Base-by-base conservation (phyloP, 139 green algal genomes). In the Edaphochlamys debaryana region DNA sequence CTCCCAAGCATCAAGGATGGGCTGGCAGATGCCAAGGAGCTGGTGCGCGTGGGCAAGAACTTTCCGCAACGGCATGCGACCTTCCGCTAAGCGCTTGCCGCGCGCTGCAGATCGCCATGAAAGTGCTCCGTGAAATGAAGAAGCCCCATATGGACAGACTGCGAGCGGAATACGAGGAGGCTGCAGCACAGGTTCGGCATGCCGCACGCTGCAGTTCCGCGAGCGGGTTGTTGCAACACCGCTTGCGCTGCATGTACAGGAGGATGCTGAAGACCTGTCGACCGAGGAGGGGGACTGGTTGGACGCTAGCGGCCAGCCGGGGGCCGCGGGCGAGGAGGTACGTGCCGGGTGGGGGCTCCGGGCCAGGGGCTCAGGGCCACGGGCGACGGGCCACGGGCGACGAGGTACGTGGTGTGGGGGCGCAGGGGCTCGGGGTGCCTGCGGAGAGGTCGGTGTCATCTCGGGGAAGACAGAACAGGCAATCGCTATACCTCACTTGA, bases 261-360 rank as follows among this genome's bases (percentile, higher is more conserved):
- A 82, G 3, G 75, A 82, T 37, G 75, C 50, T 0, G 76, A 82
- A n/a, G 76, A 82, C 34, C 54, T 82, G 19, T 66, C 76, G 2
- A 82, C 76, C 0, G 76, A 82, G 23, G 76, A 82, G 3, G 76
- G 76, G 0, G 63, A 73, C 0, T 71, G 62, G 63, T 40, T 66
- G 32, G 37, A 20, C 13, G 45, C 4, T 23, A 19, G 64, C 34
- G 30, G 30, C 19, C 19, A 11, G n/a, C 13, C 7, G 13, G n/a
- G 11, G 9, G 62, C 6, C 7, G n/a, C 9, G 25, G 60, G 38
- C 60, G 60, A 67, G 19, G 64, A 34, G 64, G 34, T 19, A 42
- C 29, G 20, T 45, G 8, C 3, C 8, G n/a, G n/a, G n/a, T n/a
- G n/a, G n/a, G n/a, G n/a, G n/a, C n/a, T n/a, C n/a, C n/a, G n/a